These are phyloP conservation scores for Cenchrus fungigraminus DNA, from an alignment of 176 grass and related monocot genomes.

Conservation along the genomic window DNA sequence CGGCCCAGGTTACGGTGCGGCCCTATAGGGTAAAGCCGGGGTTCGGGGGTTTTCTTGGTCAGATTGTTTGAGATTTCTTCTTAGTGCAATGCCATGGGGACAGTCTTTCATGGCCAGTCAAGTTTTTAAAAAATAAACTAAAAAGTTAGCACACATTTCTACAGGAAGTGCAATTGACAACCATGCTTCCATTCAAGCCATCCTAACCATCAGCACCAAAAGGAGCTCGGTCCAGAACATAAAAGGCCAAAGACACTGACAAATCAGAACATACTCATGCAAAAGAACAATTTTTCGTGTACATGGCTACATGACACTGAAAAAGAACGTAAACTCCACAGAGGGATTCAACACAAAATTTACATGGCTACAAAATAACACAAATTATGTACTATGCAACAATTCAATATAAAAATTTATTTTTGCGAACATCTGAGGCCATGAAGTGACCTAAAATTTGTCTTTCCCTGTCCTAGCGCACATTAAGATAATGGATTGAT, in stretches of 20 bases:
- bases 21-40: no score
- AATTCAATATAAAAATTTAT: conserved; percentile 6
- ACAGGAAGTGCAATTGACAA: neutral
- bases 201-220: neutral
- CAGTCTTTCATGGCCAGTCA: no score
- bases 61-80: no score
- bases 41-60: no score
- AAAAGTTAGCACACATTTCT: neutral
- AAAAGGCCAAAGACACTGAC: neutral
- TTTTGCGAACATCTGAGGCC: neutral
- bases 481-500: neutral
- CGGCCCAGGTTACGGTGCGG: no score
- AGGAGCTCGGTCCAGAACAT: conserved; percentile 16
- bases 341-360: neutral
- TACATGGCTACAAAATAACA: neutral
- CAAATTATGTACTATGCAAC: neutral
- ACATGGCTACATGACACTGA: no score
- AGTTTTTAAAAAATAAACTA: no score
- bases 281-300: neutral
- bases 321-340: conserved; percentile 4
- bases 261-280: conserved; percentile 3
- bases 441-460: neutral
- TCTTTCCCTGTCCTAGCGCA: neutral
- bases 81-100: no score
- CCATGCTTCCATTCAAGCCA: conserved; percentile 8